phyloP scores from a whole-genome alignment of 2,329 filamentous ascomycete genomes.

The Aspergillus floridensis region DNA sequence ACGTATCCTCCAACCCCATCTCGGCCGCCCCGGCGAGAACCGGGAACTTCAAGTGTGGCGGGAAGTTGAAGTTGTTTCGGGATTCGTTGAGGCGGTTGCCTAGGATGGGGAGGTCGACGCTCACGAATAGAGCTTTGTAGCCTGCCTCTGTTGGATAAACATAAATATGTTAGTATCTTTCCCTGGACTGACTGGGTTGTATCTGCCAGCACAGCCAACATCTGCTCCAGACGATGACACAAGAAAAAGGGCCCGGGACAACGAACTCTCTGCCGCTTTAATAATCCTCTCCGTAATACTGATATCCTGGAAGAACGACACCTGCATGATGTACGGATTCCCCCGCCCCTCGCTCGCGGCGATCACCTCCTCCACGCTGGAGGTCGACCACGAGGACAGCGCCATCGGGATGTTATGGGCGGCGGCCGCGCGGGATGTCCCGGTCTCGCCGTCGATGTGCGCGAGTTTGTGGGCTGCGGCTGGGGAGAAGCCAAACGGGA shows the following conservation, averaged over 20 bases:
- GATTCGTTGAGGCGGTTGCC: slow-evolving; percentile 52
- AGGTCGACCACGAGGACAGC: slow-evolving; percentile 10
- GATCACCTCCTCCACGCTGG: slow-evolving; percentile 43
- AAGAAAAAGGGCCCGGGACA: too few relatives aligned
- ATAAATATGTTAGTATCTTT: background rate
- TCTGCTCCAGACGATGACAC: too few relatives aligned
- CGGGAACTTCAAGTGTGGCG: slow-evolving; percentile 38
- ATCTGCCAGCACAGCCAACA: too few relatives aligned
- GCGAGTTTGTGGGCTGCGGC: slow-evolving; percentile 9
- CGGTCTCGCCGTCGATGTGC: slow-evolving; percentile 7
- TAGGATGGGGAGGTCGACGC: slow-evolving; percentile 53
- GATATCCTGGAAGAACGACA: slow-evolving; percentile 51
- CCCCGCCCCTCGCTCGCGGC: slow-evolving; percentile 32
- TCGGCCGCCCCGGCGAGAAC: slow-evolving; percentile 31
- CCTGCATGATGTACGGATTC: slow-evolving; percentile 51
- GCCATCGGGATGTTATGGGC: slow-evolving; percentile 4
- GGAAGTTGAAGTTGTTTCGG: slow-evolving; percentile 51
- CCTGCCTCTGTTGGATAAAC: slow-evolving; percentile 38
- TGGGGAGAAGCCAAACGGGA: slow-evolving; percentile 9
- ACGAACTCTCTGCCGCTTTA: slow-evolving; percentile 38
- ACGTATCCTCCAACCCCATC: too few relatives aligned
- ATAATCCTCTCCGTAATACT: slow-evolving; percentile 37
- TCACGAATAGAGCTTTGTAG: slow-evolving; percentile 53
- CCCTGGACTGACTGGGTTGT: too few relatives aligned
- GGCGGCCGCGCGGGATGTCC: slow-evolving; percentile 3